phyloP scores from a whole-genome alignment of 306 rosid genomes.

The Trichosanthes truncata region DNA sequence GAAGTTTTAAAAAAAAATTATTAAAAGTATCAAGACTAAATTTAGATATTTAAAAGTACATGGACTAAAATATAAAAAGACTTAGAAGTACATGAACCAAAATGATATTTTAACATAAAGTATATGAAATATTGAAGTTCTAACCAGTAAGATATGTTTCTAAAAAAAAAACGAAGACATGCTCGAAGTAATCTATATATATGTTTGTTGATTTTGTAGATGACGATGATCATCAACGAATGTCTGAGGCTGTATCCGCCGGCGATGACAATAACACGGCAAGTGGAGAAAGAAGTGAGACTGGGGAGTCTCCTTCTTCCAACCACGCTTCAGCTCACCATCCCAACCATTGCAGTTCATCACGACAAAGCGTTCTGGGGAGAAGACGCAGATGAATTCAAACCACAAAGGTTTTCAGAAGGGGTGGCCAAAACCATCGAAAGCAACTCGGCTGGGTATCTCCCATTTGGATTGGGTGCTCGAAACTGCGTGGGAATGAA shows the following conservation, averaged over 20 bases:
- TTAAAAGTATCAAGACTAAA: too few relatives aligned
- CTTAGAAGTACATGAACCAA: too few relatives aligned
- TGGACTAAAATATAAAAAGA: too few relatives aligned
- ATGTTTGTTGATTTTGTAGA: neutral
- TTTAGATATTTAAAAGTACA: too few relatives aligned
- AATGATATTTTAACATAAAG: too few relatives aligned
- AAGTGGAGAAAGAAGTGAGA: neutral
- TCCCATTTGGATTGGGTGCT: slow-evolving; percentile 29
- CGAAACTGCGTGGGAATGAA: slow-evolving; percentile 27
- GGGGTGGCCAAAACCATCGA: slow-evolving; percentile 20
- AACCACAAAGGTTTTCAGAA: slow-evolving; percentile 35
- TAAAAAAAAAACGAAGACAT: too few relatives aligned
- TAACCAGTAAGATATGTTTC: too few relatives aligned
- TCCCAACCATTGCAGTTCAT: slow-evolving; percentile 19
- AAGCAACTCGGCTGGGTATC: neutral
- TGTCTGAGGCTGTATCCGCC: slow-evolving; percentile 5
- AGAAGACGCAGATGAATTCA: slow-evolving; percentile 25
- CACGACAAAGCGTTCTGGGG: slow-evolving; percentile 27
- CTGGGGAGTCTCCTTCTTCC: slow-evolving; percentile 20
- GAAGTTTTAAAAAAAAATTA: too few relatives aligned
- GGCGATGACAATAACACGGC: neutral
- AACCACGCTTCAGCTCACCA: neutral
- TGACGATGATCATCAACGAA: slow-evolving; percentile 16
- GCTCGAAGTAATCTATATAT: too few relatives aligned
- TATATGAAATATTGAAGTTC: too few relatives aligned